phyloP scores from a whole-genome alignment of 495 filamentous ascomycete genomes.

The Podospora conica region DNA sequence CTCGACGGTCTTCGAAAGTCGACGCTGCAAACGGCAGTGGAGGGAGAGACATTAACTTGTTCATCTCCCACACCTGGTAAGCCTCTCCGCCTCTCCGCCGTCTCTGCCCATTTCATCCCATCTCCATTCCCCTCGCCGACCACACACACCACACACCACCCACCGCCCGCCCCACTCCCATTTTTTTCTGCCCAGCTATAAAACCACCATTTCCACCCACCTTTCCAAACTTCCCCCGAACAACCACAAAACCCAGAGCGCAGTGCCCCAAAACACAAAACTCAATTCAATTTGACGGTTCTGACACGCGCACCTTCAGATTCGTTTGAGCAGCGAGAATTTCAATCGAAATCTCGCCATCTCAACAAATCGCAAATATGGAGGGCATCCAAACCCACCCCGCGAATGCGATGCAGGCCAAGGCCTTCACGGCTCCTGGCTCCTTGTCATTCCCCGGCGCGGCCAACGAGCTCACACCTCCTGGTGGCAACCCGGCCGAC shows the following conservation, averaged over 20 bases:
- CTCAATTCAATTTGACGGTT: not conserved
- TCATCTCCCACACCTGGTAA: constrained; percentile 86
- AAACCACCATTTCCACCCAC: not conserved
- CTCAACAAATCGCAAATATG: constrained; percentile 48
- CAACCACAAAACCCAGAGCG: not conserved
- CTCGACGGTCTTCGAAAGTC: constrained; percentile 19
- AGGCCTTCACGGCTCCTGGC: constrained; percentile 81
- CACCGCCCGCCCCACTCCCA: not conserved
- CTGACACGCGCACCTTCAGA: constrained; percentile 12
- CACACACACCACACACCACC: not conserved
- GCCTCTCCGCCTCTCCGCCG: constrained; percentile 31
- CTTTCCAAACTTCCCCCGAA: not conserved
- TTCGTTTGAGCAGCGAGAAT: constrained; percentile 17
- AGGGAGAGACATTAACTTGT: constrained; percentile 99
- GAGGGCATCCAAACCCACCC: constrained; percentile 87
- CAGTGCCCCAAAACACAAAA: not conserved
- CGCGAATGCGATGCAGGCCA: constrained; percentile 78
- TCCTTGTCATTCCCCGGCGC: constrained; percentile 88
- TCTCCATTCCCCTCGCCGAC: not conserved
- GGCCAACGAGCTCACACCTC: constrained; percentile 72
- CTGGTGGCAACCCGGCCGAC: constrained; percentile 48
- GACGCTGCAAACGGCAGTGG: constrained; percentile 36
- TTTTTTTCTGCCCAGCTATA: not conserved
- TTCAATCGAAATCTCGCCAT: constrained; percentile 5
- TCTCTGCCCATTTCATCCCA: not conserved